Conservation (phyloP, 2,329 filamentous ascomycete species). For the Ophiostoma montium region DNA sequence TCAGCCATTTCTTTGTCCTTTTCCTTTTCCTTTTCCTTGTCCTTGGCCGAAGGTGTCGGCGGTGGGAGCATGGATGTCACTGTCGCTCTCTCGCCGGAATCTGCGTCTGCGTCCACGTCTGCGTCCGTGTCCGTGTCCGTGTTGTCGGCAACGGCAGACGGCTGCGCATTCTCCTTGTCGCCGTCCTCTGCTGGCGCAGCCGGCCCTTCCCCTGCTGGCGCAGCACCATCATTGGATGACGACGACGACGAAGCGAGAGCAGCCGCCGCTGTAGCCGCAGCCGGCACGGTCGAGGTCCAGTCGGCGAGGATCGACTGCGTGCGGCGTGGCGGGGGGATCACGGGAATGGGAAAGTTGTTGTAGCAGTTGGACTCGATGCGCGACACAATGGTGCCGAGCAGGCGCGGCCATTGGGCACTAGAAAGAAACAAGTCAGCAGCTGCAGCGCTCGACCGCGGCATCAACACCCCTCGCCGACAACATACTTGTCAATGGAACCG, state of each 20-base stretch:
- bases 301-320: conserved; percentile 30
- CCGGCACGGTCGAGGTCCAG: background rate
- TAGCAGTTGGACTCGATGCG: conserved; percentile 47
- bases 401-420: conserved; percentile 44
- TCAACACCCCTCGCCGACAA: conserved; percentile 19
- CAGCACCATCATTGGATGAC: background rate
- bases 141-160: conserved; percentile 14
- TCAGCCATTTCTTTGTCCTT: background rate
- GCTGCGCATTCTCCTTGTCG: conserved; percentile 55
- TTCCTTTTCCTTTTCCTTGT: background rate
- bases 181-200: conserved; percentile 36
- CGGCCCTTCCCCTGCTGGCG: background rate
- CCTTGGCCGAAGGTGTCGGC: background rate
- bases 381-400: conserved; percentile 50
- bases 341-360: conserved; percentile 60
- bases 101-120: background rate
- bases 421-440: conserved; percentile 6
- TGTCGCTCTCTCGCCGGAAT: background rate
- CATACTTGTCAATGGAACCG: conserved; percentile 39
- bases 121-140: background rate
- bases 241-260: background rate
- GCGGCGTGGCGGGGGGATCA: conserved; percentile 31
- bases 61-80: background rate
- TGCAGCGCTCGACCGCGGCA: background rate
- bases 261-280: too few species aligned